Conservation (phyloP, 2,329 filamentous ascomycete species). For the Aspergillus unguis region DNA sequence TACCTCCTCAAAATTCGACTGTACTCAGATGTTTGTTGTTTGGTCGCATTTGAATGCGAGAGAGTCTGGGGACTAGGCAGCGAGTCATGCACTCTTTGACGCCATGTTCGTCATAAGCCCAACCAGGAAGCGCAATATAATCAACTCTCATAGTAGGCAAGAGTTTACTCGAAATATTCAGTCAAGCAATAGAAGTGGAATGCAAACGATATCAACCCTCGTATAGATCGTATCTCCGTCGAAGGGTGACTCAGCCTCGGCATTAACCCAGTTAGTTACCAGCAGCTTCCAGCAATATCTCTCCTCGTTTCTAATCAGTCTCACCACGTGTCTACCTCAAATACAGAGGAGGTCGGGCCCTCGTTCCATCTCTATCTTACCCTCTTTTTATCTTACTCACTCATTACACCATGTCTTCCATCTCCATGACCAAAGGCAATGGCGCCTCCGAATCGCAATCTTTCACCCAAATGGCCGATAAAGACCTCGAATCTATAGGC, state of each 20-base stretch:
- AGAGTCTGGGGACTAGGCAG: too few species aligned
- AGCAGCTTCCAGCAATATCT: conserved; percentile 12
- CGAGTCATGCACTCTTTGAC: too few species aligned
- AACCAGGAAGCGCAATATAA: too few species aligned
- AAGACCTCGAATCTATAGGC: conserved; percentile 81
- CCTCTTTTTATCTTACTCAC: neutral
- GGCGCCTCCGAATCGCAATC: conserved; percentile 21
- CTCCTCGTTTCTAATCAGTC: conserved; percentile 3
- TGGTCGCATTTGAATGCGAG: too few species aligned
- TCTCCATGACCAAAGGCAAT: conserved; percentile 22
- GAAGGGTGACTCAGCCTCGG: conserved; percentile 10
- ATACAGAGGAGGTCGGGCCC: neutral
- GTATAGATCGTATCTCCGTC: too few species aligned
- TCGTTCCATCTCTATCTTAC: neutral
- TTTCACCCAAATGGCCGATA: conserved; percentile 49
- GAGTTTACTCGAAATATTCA: too few species aligned
- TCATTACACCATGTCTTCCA: conserved; percentile 23
- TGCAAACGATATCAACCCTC: too few species aligned
- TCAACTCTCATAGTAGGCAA: too few species aligned
- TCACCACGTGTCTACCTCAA: neutral
- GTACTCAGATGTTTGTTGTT: too few species aligned
- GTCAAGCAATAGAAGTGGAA: too few species aligned
- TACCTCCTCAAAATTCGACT: too few species aligned
- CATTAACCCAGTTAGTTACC: neutral
- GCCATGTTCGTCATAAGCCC: too few species aligned